phyloP scores from a whole-genome alignment of 306 rosid species.

The Biancaea sappan region DNA sequence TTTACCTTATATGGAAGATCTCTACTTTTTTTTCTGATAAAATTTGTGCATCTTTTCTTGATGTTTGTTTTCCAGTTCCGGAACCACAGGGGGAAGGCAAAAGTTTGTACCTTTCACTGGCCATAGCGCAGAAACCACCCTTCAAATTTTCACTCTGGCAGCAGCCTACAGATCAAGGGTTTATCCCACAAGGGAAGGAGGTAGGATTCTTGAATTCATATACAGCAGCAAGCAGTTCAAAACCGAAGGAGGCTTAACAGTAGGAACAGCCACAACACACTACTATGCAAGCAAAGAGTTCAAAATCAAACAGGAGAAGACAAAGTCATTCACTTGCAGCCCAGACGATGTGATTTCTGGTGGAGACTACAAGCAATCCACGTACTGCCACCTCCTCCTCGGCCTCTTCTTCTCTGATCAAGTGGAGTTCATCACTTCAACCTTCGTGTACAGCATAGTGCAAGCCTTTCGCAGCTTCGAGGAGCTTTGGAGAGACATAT shows the following conservation, averaged over 20 bases:
- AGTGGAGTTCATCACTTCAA: constrained; percentile 78
- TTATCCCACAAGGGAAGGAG: constrained; percentile 79
- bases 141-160: constrained; percentile 78
- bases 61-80: constrained; percentile 61
- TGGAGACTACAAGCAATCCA: constrained; percentile 77
- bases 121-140: constrained; percentile 90
- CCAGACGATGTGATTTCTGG: constrained; percentile 81
- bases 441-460: constrained; percentile 79
- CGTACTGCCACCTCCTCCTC: constrained; percentile 89
- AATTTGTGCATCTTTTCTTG: neutral
- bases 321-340: constrained; percentile 80
- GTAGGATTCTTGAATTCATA: constrained; percentile 76
- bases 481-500: constrained; percentile 68
- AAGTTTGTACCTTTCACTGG: constrained; percentile 83
- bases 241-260: constrained; percentile 74
- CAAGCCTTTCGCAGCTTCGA: constrained; percentile 68
- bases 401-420: constrained; percentile 73
- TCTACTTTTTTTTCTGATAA: neutral
- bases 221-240: constrained; percentile 79
- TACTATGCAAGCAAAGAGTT: constrained; percentile 84
- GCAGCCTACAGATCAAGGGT: constrained; percentile 90
- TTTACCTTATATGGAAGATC: constrained; percentile 28
- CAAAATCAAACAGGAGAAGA: constrained; percentile 76
- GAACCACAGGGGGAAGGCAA: constrained; percentile 94
- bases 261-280: constrained; percentile 94